Percentiles rank a stretch among this genome's conserved stretches.
These are phyloP conservation scores for Pseudogymnoascus sp. DNA, from an alignment of 2,329 filamentous ascomycete genomes.

Conservation along the genomic window DNA sequence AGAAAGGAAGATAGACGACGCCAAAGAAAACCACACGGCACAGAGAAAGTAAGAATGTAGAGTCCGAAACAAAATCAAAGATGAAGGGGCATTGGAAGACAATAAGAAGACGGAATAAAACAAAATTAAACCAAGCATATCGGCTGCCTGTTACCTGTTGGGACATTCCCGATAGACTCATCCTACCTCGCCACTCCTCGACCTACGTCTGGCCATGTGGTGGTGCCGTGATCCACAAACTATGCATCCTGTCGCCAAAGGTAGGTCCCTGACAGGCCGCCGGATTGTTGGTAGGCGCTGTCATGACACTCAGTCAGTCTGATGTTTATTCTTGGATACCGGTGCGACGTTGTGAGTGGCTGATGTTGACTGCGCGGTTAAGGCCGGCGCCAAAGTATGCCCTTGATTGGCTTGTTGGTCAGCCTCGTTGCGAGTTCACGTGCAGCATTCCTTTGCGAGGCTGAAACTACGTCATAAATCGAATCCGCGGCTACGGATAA, in stretches of 20 bases:
- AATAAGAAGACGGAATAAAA: constrained; percentile 2
- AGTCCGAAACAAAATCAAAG: background rate
- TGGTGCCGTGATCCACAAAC: background rate
- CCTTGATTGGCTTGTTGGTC: background rate
- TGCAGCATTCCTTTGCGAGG: background rate
- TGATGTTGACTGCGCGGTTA: background rate
- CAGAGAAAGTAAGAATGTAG: background rate
- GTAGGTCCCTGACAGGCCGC: background rate
- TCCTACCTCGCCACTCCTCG: background rate
- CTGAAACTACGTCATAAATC: background rate
- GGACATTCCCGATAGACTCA: background rate
- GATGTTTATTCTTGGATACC: constrained; percentile 3
- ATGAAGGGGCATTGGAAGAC: background rate
- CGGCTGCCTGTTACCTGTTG: background rate
- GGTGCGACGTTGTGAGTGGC: background rate
- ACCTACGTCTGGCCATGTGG: background rate
- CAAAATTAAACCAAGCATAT: constrained; percentile 1
- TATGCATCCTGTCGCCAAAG: background rate
- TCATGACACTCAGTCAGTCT: constrained; percentile 1
- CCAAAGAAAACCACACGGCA: background rate
- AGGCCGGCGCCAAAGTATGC: background rate
- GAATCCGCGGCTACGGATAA: background rate
- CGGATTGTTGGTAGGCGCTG: background rate
- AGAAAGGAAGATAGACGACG: constrained; percentile 1
- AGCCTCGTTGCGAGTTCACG: background rate